phyloP scores from a whole-genome alignment of 352 stramenopile genomes.

The Aphanomyces stellatus region DNA sequence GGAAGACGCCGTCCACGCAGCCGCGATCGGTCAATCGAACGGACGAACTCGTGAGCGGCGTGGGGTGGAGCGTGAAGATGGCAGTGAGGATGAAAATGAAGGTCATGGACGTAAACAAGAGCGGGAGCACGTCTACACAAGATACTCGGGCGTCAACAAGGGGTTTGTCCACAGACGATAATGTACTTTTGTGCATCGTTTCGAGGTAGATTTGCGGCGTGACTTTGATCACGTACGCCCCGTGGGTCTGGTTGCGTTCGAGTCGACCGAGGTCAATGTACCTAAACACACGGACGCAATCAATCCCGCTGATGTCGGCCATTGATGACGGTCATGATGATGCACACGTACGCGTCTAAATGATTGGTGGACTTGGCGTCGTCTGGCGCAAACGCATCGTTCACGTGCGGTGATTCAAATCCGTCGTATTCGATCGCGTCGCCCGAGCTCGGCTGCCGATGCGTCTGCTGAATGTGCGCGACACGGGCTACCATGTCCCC shows the following conservation, averaged over 20 bases:
- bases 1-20: neutral
- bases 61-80: neutral
- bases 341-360: neutral
- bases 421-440: no score
- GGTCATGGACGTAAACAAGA: neutral
- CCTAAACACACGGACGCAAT: neutral
- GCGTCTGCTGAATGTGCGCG: no score
- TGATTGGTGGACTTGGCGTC: neutral
- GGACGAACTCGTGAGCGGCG: neutral
- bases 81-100: neutral
- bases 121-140: constrained; percentile 2
- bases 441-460: no score
- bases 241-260: neutral
- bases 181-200: constrained; percentile 14
- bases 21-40: neutral
- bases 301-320: no score
- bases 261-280: constrained; percentile 6
- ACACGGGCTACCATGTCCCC: no score
- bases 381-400: no score
- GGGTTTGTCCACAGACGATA: neutral
- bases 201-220: constrained; percentile 14
- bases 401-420: no score
- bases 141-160: neutral
- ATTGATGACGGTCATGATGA: no score
- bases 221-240: constrained; percentile 10